Percentiles rank a stretch among this genome's conserved stretches.
Evolutionary conservation across 257 asterid species (phyloP).

Genomic region (Lantana camara): DNA sequence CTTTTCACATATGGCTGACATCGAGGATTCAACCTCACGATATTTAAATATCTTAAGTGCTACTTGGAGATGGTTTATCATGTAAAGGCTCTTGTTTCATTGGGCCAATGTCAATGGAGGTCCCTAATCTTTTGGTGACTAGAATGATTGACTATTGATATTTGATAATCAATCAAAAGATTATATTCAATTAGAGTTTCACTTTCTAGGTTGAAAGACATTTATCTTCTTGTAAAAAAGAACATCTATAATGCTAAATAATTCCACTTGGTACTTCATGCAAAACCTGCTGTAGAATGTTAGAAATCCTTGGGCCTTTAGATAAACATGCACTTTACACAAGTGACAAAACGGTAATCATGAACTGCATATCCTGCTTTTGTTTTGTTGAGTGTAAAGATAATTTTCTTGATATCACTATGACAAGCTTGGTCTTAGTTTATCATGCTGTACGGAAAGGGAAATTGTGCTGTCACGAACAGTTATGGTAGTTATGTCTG

Average conservation of each 20-base stretch:
- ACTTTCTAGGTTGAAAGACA: conserved; percentile 16
- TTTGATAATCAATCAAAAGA: conserved; percentile 3
- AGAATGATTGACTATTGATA: conserved; percentile 10
- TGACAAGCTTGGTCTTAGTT: conserved; percentile 11
- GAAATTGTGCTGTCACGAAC: not conserved
- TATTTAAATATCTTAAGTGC: too few species aligned
- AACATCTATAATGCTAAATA: not conserved
- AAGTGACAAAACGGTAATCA: conserved; percentile 7
- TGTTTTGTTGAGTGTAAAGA: conserved; percentile 4
- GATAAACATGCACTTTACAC: not conserved
- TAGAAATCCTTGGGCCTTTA: not conserved
- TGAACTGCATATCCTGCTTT: not conserved
- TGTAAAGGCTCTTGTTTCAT: conserved; percentile 2
- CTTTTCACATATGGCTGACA: too few species aligned
- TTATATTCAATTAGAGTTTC: conserved; percentile 9
- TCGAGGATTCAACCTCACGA: too few species aligned
- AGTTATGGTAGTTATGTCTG: conserved; percentile 4
- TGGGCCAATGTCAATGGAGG: conserved; percentile 12
- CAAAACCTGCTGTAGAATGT: not conserved
- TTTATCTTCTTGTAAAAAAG: not conserved
- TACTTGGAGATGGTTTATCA: conserved; percentile 2
- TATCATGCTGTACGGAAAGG: not conserved
- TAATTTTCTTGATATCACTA: not conserved
- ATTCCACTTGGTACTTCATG: not conserved
- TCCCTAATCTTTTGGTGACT: conserved; percentile 2